Conservation (phyloP, 495 filamentous ascomycete species). For the Aspergillus nidulans region DNA sequence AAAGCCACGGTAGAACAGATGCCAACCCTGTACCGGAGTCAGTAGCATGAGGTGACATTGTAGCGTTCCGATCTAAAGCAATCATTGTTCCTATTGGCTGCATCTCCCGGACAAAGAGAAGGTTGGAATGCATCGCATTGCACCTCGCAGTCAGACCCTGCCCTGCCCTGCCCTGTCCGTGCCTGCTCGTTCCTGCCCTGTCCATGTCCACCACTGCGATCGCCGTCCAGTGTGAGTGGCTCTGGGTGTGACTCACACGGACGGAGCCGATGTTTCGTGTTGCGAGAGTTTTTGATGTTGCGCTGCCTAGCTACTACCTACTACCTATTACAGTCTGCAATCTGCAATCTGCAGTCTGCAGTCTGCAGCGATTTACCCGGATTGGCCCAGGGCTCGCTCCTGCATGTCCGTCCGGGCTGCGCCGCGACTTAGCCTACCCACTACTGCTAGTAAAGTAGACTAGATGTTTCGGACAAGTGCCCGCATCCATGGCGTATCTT, state of each 20-base stretch:
- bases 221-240: not conserved
- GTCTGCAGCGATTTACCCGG: too few species aligned
- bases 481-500: constrained; percentile 16
- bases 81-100: not conserved
- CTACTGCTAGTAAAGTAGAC: not conserved
- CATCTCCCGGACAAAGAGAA: constrained; percentile 7
- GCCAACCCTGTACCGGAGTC: not conserved
- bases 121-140: not conserved
- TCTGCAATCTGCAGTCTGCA: too few species aligned
- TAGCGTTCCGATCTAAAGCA: constrained; percentile 3
- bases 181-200: not conserved
- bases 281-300: not conserved
- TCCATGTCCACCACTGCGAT: not conserved
- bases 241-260: constrained; percentile 5
- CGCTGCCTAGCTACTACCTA: not conserved
- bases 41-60: not conserved
- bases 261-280: constrained; percentile 1
- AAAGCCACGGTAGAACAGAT: not conserved
- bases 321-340: not conserved
- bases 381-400: too few species aligned
- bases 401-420: too few species aligned
- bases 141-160: not conserved
- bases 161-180: too few species aligned
- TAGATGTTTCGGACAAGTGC: not conserved
- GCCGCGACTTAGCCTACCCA: too few species aligned